Base-by-base conservation (phyloP, 495 filamentous ascomycete genomes). In the Aspergillus avenaceus region DNA sequence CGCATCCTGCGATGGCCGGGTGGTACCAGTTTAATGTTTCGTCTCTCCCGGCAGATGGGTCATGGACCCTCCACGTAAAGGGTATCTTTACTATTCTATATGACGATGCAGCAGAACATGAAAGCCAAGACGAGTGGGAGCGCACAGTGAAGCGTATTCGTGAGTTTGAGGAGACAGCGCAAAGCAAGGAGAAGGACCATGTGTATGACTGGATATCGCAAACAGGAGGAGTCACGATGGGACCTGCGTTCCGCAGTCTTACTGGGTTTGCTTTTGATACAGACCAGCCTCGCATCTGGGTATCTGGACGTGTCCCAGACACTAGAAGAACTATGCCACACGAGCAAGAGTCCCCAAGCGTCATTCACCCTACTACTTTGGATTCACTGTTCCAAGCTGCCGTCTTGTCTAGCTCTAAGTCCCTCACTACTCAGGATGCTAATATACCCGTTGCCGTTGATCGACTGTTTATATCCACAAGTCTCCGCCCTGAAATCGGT, bases 281-380 rank as follows among this genome's bases (percentile, higher is more conserved):
- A 48, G 50, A 49, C 36, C 61, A 48, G 56, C 61, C 31, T 53
- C 50, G 55, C 24, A 42, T 58, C 5, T 55, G 50, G 42, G 13
- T 42, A 42, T 56, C 54, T 0, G 58, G 45, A 7, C 43, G 42
- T 5, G 55, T 64, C 8, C 52, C 55, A 8, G 64, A 69, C 21
- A 63, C 59, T 8, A 55, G 49, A 37, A 25, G 31, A 25, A 43
- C 32, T 1, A 63, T 64, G 59, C 60, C 64, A 0, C 28, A 60
- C 25, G 55, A 60, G 19, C 45, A 29, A 11, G 53, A 61, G 25
- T 56, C 54, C 0, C 45, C 63, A 0, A 49, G 52, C 40, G 47
- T 65, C 8, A 55, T 72, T n/a, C 67, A 72, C 29, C 69, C 67
- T 6, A 64, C 65, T 1, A 59, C 60, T 5, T 56, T 72, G 8